Percentiles rank a stretch among this genome's conserved stretches.
Conservation (phyloP, 768 basidiomycete genomes). For the Boletus reticulatus region DNA sequence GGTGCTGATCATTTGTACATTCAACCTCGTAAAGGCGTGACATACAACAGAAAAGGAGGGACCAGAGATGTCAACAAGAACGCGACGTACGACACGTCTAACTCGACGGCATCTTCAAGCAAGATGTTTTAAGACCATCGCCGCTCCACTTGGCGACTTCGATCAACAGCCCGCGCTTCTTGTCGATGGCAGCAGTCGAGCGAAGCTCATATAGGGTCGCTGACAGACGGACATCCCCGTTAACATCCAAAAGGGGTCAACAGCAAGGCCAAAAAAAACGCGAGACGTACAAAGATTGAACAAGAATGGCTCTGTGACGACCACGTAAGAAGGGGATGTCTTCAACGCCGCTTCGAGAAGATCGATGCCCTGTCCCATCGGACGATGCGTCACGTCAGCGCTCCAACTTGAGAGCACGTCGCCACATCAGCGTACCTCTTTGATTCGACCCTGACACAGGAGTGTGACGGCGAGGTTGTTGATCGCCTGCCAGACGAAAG, state of each 20-base stretch:
- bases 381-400: not conserved
- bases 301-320: constrained; percentile 77
- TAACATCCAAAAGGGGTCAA: not conserved
- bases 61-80: not conserved
- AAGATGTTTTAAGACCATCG: constrained; percentile 73
- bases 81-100: constrained; percentile 19
- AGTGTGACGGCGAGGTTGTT: constrained; percentile 77
- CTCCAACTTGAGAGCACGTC: too few species aligned
- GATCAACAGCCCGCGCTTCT: constrained; percentile 70
- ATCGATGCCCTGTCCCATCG: constrained; percentile 55
- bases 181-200: constrained; percentile 67
- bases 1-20: not conserved
- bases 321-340: constrained; percentile 66
- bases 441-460: constrained; percentile 67
- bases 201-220: constrained; percentile 84
- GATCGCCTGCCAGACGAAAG: constrained; percentile 47
- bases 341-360: constrained; percentile 62
- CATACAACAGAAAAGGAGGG: too few species aligned
- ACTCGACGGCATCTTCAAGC: constrained; percentile 74
- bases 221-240: not conserved
- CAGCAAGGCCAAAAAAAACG: not conserved
- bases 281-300: constrained; percentile 73
- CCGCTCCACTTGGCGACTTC: constrained; percentile 87
- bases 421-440: constrained; percentile 49
- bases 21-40: not conserved